phyloP scores from a whole-genome alignment of 352 stramenopile genomes.

The Globisporangium nodosum region DNA sequence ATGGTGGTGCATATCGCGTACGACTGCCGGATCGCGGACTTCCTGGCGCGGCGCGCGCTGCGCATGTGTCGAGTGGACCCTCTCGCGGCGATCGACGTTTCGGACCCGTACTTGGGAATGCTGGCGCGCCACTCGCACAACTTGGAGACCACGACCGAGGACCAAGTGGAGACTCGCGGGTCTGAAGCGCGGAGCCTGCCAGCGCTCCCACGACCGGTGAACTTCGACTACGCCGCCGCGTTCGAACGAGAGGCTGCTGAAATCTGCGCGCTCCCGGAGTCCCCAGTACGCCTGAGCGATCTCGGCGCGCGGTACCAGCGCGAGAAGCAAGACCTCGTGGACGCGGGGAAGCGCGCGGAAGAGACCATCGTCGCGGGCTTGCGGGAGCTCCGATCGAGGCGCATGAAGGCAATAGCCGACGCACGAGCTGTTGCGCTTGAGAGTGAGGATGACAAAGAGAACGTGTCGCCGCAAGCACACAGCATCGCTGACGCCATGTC shows the following conservation, averaged over 20 bases:
- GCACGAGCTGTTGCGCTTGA: neutral
- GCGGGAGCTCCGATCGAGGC: neutral
- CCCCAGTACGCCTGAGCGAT: no score
- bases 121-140: neutral
- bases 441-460: conserved; percentile 6
- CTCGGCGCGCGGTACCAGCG: no score
- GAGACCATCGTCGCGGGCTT: neutral
- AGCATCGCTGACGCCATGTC: neutral
- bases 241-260: no score
- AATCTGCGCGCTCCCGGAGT: no score
- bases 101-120: neutral
- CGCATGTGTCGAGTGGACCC: neutral
- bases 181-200: no score
- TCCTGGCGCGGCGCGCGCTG: conserved; percentile 7
- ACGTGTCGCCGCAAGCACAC: conserved; percentile 1
- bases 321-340: neutral
- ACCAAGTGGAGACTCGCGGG: neutral
- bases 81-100: neutral
- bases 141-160: neutral
- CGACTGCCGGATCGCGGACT: conserved; percentile 8
- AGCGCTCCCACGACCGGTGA: no score
- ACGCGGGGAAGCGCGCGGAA: conserved; percentile 3
- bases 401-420: no score
- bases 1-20: conserved; percentile 15
- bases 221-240: no score